Base-by-base conservation (phyloP, 306 rosid genomes). In the Glycine soja region DNA sequence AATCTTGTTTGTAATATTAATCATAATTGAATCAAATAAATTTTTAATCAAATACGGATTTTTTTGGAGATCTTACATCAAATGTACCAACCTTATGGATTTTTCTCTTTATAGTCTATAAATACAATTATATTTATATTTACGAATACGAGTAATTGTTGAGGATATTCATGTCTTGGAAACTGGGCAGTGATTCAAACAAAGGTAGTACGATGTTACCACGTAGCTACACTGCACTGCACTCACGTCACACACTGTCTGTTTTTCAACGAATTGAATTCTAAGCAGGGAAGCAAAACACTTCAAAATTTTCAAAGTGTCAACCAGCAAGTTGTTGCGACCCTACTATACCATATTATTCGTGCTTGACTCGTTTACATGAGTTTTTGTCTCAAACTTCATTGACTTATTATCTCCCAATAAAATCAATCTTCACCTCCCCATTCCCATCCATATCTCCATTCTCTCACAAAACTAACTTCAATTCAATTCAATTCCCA, bases 401-500 rank as follows among this genome's bases (percentile, higher is more conserved):
- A 6, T 80, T 72, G 12, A 38, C 67, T 69, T 7, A 8, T 69
- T 7, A 8, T 1, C 50, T 18, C 2, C 3, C 7, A 48, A 61
- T 30, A 24, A 58, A 14, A 61, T 15, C 36, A 14, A 61, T 15
- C 36, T 3, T 6, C 46, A 1, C 15, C 10, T 10, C 15, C 10
- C 12, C 30, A 58, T 58, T 57, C 36, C 19, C 56, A 24, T 0
- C 30, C 30, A 24, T 24, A 24, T 24, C 30, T 11, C 32, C 0
- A 13, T 67, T 57, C 64, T 56, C 70, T 40, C 73, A 42, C 74
- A 70, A 19, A 46, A 24, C 15, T 30, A 58, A 58, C 72, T 24
- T 72, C 62, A 52, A 34, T 53, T 36, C 38, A 2, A 24, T 24
- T 7, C 12, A n/a, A 58, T 58, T 57, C 36, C 19, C n/a, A 14